Base-by-base conservation (phyloP, 345 rosid species). In the Aethionema arabicum region DNA sequence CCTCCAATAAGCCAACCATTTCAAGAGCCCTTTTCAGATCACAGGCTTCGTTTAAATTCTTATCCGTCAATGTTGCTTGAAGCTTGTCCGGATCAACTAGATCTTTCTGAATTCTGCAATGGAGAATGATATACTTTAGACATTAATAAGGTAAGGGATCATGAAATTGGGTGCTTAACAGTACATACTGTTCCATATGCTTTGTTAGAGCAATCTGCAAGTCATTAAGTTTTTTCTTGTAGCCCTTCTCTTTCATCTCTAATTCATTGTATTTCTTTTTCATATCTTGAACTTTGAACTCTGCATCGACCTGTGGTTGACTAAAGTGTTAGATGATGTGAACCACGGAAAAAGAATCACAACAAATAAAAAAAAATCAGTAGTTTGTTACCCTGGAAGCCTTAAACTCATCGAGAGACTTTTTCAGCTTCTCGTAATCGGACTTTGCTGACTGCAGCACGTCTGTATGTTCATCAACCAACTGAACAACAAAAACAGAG, bases 171-270 rank as follows among this genome's bases (percentile, higher is more conserved):
- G 7, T 46, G 66, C n/a, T 37, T 41, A 54, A 53, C 42, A 38
- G 15, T 54, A 80, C 96, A 7, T 87, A 93, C 99, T 87, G 99
- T 69, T 85, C 96, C 83, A 93, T 62, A 59, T 93, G 99, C 73
- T 74, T 83, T 16, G 55, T 60, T 15, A 90, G 77, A 52, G 85
- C 75, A 70, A 63, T 78, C 85, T 90, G 82, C 78, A 87, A 72
- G 63, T 93, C 96, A 5, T 78, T 86, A 51, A 90, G 85, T 77
- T 69, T 85, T 74, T 84, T 87, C 77, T 81, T 82, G 81, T 85
- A 93, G 41, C 80, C 87, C 70, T 81, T 93, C 53, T 79, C 91
- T 81, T 80, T 90, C 76, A 79, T 42, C 65, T 87, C 97, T 79
- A 87, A 72, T 73, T 90, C 99, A 67, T 73, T 90, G 67, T 69